Percentiles rank a stretch among this genome's conserved stretches.
phyloP scores from a whole-genome alignment of 2,329 filamentous ascomycete species.

The Exophiala bonariae region DNA sequence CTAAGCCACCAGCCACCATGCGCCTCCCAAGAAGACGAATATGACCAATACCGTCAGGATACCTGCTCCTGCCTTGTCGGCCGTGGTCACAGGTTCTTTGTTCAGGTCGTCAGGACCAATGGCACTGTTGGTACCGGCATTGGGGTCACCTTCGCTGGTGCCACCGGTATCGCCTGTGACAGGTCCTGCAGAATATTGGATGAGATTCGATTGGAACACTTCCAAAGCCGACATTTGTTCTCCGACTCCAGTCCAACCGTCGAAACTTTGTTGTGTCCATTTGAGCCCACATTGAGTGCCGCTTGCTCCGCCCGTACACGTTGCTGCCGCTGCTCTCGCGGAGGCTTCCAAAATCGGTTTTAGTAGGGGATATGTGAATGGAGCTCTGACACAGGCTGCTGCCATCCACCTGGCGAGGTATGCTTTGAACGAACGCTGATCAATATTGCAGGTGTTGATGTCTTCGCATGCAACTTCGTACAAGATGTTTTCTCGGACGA shows the following conservation, averaged over 20 bases:
- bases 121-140: slow-evolving; percentile 36
- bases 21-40: slow-evolving; percentile 25
- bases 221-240: slow-evolving; percentile 50
- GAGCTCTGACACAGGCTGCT: slow-evolving; percentile 57
- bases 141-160: slow-evolving; percentile 52
- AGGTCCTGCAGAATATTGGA: slow-evolving; percentile 42
- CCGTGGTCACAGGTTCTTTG: slow-evolving; percentile 30
- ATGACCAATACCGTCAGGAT: slow-evolving; percentile 33
- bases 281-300: slow-evolving; percentile 44
- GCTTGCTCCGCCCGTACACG: slow-evolving; percentile 51
- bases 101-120: slow-evolving; percentile 25
- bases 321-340: slow-evolving; percentile 54
- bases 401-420: slow-evolving; percentile 64
- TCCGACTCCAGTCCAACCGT: slow-evolving; percentile 39
- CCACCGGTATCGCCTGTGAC: slow-evolving; percentile 56
- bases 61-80: slow-evolving; percentile 39
- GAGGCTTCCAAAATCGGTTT: slow-evolving; percentile 55
- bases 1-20: slow-evolving; percentile 28
- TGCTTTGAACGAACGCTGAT: slow-evolving; percentile 66
- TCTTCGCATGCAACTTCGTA: slow-evolving; percentile 62
- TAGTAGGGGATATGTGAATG: slow-evolving; percentile 53
- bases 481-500: slow-evolving; percentile 56
- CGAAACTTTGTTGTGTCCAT: slow-evolving; percentile 39
- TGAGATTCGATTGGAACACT: slow-evolving; percentile 58
- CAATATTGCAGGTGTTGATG: slow-evolving; percentile 57